Evolutionary conservation across 169 alveolate species (phyloP).

Genomic region (Plasmodium cynomolgi): DNA sequence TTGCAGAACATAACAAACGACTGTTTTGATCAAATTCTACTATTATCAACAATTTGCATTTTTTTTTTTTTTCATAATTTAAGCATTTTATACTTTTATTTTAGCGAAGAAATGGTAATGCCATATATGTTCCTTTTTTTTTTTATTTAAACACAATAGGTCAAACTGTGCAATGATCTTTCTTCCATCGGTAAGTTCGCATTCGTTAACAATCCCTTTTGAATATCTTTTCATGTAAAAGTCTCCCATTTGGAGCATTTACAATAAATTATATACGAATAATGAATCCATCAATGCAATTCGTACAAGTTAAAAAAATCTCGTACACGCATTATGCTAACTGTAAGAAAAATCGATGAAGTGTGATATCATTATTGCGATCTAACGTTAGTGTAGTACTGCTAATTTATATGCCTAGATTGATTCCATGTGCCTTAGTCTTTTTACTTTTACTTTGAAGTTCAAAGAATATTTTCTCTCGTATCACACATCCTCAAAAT

Average conservation of each 20-base stretch:
- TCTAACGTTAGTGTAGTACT: not conserved
- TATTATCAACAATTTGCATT: not conserved
- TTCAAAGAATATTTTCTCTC: not conserved
- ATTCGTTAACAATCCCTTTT: not conserved
- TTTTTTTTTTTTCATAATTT: no score
- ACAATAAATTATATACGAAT: not conserved
- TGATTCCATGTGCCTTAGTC: not conserved
- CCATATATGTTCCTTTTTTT: not conserved
- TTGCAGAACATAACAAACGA: not conserved
- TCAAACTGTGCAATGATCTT: not conserved
- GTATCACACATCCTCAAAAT: not conserved
- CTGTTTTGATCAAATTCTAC: not conserved
- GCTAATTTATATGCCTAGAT: not conserved
- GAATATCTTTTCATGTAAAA: not conserved
- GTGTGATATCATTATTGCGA: not conserved
- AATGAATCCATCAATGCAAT: not conserved
- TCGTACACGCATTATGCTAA: not conserved
- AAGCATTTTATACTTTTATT: not conserved
- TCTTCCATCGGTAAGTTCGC: not conserved
- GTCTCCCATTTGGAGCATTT: not conserved
- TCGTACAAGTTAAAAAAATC: not conserved
- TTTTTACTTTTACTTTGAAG: not conserved
- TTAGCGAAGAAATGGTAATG: not conserved
- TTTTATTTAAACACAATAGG: no score
- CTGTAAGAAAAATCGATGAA: not conserved